phyloP scores from a whole-genome alignment of 495 filamentous ascomycete genomes.

The Apiosordaria backusii region DNA sequence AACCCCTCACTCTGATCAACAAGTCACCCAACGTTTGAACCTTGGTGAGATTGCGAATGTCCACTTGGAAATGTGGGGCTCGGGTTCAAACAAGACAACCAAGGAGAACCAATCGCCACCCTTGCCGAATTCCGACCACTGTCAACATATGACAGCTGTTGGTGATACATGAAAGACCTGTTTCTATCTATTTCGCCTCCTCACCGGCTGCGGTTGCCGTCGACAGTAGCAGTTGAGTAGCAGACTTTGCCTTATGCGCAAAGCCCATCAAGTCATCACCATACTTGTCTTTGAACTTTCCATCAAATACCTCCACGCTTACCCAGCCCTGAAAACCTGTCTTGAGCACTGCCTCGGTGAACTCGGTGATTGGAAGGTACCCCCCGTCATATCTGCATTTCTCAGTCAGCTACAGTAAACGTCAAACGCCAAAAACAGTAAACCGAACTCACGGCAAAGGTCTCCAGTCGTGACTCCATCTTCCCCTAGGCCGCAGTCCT shows the following conservation, averaged over 20 bases:
- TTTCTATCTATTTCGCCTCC: neutral
- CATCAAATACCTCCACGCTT: constrained; percentile 75
- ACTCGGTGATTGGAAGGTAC: constrained; percentile 65
- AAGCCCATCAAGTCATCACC: constrained; percentile 52
- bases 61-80: neutral
- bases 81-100: neutral
- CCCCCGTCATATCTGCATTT: constrained; percentile 55
- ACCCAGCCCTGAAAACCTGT: constrained; percentile 74
- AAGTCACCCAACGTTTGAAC: no score
- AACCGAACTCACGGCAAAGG: constrained; percentile 51
- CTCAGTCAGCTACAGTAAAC: neutral
- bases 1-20: no score
- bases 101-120: neutral
- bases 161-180: no score
- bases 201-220: neutral
- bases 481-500: constrained; percentile 55
- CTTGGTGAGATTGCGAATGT: neutral
- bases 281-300: constrained; percentile 53
- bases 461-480: constrained; percentile 70
- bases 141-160: no score
- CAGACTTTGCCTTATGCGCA: constrained; percentile 58
- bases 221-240: constrained; percentile 37
- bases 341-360: constrained; percentile 61
- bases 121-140: neutral
- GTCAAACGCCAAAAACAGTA: neutral